Base-by-base conservation (phyloP, 352 stramenopile species). In the Sclerospora graminicola region DNA sequence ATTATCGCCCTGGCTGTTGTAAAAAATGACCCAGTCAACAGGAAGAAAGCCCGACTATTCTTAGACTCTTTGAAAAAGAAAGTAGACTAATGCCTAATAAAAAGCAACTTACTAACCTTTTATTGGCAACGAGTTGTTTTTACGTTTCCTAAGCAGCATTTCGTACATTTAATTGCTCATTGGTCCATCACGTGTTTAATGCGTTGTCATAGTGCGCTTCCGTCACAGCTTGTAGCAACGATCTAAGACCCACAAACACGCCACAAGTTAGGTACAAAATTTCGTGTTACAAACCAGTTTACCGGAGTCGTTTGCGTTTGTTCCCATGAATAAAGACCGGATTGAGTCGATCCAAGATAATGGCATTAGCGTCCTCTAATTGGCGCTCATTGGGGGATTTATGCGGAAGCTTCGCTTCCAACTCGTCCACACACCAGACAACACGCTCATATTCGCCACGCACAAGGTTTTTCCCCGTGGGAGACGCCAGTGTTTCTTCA, bases 401-500 rank as follows among this genome's bases (percentile, higher is more conserved):
- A 10, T 48, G 51, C 11, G 78, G 74, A 13, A 89, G 49, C 43
- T 76, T 74, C 2, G 68, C 74, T 16, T 84, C 67, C 13, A 89
- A 56, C 38, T 84, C 66, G n/a, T 75, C 64, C 4, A 87, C 48
- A 38, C 69, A 76, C 54, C 49, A 60, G 10, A 80, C 74, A n/a
- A 84, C 68, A 8, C 74, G 78, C 26, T 85, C 74, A 27, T 69
- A 87, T 27, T 79, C 67, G 0, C 74, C 74, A 18, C 63, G 67
- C 19, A 75, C 50, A 15, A 86, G 59, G 20, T 82, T 70, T 6
- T 80, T 57, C 54, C 54, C 82, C 28, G 63, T 63, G 6, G 84
- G 47, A 30, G 60, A 53, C 13, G 63, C 59, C 9, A 89, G 41
- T 35, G 82, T 66, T 39, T 83, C 67, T 29, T 92, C 77, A 27